Evolutionary conservation across 1,284 basidiomycete genomes (phyloP).

Genomic region (Mycosarcoma mackinlayi): DNA sequence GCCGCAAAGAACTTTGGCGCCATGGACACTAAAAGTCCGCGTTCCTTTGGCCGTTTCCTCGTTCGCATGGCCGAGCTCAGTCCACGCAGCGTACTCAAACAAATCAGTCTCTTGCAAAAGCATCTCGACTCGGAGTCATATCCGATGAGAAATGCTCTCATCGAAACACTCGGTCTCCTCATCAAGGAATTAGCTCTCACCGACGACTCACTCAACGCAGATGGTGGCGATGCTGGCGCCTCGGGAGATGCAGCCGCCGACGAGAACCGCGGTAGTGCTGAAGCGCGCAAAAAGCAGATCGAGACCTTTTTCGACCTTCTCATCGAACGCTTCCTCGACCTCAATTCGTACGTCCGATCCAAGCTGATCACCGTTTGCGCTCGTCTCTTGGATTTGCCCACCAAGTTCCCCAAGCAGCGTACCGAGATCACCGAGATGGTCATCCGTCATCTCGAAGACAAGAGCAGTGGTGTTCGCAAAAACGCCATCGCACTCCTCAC

Average conservation of each 20-base stretch:
- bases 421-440: constrained; percentile 80
- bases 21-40: constrained; percentile 87
- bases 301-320: constrained; percentile 84
- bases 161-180: constrained; percentile 67
- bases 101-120: constrained; percentile 83
- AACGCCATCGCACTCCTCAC: constrained; percentile 82
- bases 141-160: constrained; percentile 80
- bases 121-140: constrained; percentile 97
- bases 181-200: constrained; percentile 69
- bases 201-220: constrained; percentile 52
- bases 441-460: constrained; percentile 86
- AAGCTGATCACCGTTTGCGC: constrained; percentile 84
- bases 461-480: constrained; percentile 86
- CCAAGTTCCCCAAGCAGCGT: constrained; percentile 88
- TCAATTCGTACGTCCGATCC: constrained; percentile 88
- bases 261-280: constrained; percentile 58
- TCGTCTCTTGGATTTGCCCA: constrained; percentile 77
- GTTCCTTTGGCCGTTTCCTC: constrained; percentile 86
- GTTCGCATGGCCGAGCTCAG: constrained; percentile 82
- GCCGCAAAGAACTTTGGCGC: constrained; percentile 80
- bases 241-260: constrained; percentile 35
- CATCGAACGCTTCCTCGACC: constrained; percentile 86
- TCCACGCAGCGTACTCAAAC: constrained; percentile 88
- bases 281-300: constrained; percentile 82
- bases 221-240: constrained; percentile 13